Evolutionary conservation across 2,329 filamentous ascomycete species (phyloP), one percentile per base, ranked within the genome.

Genomic region (Pseudogymnoascus sp.): DNA sequence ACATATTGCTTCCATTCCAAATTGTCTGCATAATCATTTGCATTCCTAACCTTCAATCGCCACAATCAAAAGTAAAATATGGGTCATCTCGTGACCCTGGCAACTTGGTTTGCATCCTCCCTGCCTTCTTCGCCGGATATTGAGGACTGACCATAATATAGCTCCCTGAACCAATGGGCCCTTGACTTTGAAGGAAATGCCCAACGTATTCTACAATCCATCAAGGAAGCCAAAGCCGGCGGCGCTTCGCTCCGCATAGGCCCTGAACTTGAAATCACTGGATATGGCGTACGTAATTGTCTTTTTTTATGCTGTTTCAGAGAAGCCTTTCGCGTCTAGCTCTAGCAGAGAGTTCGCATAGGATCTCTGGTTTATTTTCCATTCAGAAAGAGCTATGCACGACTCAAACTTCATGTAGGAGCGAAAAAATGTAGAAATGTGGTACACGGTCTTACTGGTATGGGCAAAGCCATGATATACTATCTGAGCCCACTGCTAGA

Each of bases 101-200:
- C 78, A 62, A 81, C 79, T 62, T 62, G 38, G 38, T 18, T 42
- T 42, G 38, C 38, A 42, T 21, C 38, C 38, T 42, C 16, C 7
- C 38, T 42, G 16, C 38, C 38, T 42, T 42, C 16, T 18, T 42
- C 8, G 38, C 16, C 18, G 16, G 38, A 42, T 42, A 42, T 42
- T 42, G 38, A 42, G 38, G 38, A 42, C 38, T 42, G 38, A 42
- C 38, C 2, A 16, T 18, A 42, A 42, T 28, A 4, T 36, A 72
- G 70, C 65, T 72, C 73, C 56, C 72, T 79, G 5, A 79, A 79
- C 59, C 78, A 79, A 68, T 79, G 78, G 78, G 75, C 80, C 11
- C 76, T 87, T 10, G 83, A 87, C 69, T 87, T 81, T 68, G 78
- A 82, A 68, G 84, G 84, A 37, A 88, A 88, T 71, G 73, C 76